A percentile compares a stretch with the other conserved stretches of the same genome.
These are phyloP conservation scores for Penicillium expansum DNA, from an alignment of 2,329 filamentous ascomycete genomes.

Conservation along the genomic window DNA sequence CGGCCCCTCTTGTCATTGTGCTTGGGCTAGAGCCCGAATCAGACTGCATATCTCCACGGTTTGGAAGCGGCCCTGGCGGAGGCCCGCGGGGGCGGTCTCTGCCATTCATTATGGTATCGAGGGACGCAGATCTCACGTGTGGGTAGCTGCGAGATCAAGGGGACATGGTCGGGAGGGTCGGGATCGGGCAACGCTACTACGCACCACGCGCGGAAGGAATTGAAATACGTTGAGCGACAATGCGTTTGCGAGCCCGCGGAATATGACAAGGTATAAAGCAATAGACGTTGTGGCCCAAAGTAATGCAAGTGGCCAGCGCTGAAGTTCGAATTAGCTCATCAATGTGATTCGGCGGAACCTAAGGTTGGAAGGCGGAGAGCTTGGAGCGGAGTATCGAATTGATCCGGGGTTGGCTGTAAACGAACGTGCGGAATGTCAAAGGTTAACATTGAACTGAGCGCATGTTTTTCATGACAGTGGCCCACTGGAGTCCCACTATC, in stretches of 20 bases:
- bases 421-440: neutral
- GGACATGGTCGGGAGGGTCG: conserved; percentile 32
- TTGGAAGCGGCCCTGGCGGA: conserved; percentile 27
- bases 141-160: conserved; percentile 26
- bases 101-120: conserved; percentile 34
- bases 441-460: neutral
- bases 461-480: neutral
- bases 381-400: conserved; percentile 25
- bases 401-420: conserved; percentile 10
- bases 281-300: conserved; percentile 4
- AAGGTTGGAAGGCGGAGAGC: conserved; percentile 28
- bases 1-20: conserved; percentile 61
- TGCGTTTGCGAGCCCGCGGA: neutral
- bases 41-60: conserved; percentile 34
- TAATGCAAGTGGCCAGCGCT: conserved; percentile 16
- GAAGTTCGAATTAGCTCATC: conserved; percentile 9
- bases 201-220: conserved; percentile 10
- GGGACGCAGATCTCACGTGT: conserved; percentile 26
- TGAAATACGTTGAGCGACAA: neutral
- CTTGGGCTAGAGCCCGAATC: conserved; percentile 33
- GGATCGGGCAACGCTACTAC: conserved; percentile 15
- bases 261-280: conserved; percentile 2
- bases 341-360: conserved; percentile 19
- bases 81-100: conserved; percentile 38
- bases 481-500: neutral